Conservation (phyloP, 2,329 filamentous ascomycete genomes). For the Cordyceps farinosa region DNA sequence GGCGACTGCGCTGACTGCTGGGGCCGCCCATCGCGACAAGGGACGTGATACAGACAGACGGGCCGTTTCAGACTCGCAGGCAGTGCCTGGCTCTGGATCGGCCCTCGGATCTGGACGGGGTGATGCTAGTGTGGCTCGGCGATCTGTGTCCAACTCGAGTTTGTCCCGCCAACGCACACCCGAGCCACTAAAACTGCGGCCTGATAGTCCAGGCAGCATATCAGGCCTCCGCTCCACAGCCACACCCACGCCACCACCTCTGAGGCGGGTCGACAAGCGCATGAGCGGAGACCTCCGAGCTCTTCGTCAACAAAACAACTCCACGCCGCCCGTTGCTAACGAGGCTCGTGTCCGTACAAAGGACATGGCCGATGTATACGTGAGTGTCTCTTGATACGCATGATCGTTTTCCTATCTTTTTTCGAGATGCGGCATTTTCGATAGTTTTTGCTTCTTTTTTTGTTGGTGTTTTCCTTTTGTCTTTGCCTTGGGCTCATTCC, state of each 20-base stretch:
- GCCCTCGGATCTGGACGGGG: slow-evolving; percentile 19
- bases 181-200: slow-evolving; percentile 52
- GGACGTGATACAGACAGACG: slow-evolving; percentile 9
- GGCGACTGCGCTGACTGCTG: slow-evolving; percentile 16
- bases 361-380: slow-evolving; percentile 91
- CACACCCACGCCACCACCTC: slow-evolving; percentile 53
- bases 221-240: slow-evolving; percentile 44
- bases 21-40: neutral
- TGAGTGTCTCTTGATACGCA: slow-evolving; percentile 53
- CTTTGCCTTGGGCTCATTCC: neutral
- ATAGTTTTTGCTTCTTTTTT: neutral
- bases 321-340: slow-evolving; percentile 69
- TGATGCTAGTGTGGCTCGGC: slow-evolving; percentile 31
- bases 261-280: slow-evolving; percentile 65
- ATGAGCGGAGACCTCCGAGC: slow-evolving; percentile 69
- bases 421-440: neutral
- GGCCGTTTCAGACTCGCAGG: slow-evolving; percentile 37
- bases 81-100: neutral
- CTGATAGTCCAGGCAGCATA: slow-evolving; percentile 59
- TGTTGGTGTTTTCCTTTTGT: slow-evolving; percentile 10
- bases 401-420: slow-evolving; percentile 12
- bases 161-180: slow-evolving; percentile 50
- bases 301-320: slow-evolving; percentile 37
- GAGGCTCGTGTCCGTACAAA: slow-evolving; percentile 80
- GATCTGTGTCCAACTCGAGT: slow-evolving; percentile 53